phyloP scores from a whole-genome alignment of 1,284 basidiomycete genomes.

The Sporisorium scitamineum region DNA sequence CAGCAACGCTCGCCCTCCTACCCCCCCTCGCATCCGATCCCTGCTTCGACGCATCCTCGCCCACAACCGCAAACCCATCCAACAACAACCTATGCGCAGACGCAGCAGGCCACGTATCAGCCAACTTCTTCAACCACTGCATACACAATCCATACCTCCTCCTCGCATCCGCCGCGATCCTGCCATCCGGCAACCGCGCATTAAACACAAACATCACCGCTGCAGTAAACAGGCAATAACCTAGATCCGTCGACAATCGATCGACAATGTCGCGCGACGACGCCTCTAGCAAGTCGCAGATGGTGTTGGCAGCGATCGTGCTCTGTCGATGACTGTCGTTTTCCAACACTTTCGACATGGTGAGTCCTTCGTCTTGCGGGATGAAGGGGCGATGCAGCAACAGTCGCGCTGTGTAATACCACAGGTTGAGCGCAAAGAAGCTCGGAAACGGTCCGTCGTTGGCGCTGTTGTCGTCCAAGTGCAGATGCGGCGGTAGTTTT shows the following conservation, averaged over 20 bases:
- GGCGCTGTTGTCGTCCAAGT: slow-evolving; percentile 33
- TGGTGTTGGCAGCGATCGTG: slow-evolving; percentile 56
- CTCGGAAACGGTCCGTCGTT: slow-evolving; percentile 51
- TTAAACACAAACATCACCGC: slow-evolving; percentile 64
- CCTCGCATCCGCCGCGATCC: slow-evolving; percentile 44
- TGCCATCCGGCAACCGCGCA: slow-evolving; percentile 47
- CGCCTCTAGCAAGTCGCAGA: slow-evolving; percentile 57
- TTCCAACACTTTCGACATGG: slow-evolving; percentile 49
- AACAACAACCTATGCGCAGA: slow-evolving; percentile 59
- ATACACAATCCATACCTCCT: slow-evolving; percentile 54
- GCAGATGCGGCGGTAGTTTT: slow-evolving; percentile 49
- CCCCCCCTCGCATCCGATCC: slow-evolving; percentile 5
- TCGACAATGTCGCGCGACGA: slow-evolving; percentile 55
- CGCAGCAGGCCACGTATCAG: slow-evolving; percentile 61
- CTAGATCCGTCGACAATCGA: slow-evolving; percentile 56
- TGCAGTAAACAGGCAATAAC: slow-evolving; percentile 64
- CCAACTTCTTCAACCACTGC: slow-evolving; percentile 59
- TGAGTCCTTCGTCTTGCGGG: slow-evolving; percentile 57
- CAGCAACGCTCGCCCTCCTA: slow-evolving; percentile 29
- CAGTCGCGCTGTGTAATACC: slow-evolving; percentile 59
- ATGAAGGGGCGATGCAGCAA: slow-evolving; percentile 63
- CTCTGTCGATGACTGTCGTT: slow-evolving; percentile 52
- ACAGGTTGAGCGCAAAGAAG: slow-evolving; percentile 59
- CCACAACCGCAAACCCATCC: slow-evolving; percentile 61
- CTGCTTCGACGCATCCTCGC: slow-evolving; percentile 48